Conservation (phyloP, 2,329 filamentous ascomycete species). For the Ceratocystis cacaofunesta region DNA sequence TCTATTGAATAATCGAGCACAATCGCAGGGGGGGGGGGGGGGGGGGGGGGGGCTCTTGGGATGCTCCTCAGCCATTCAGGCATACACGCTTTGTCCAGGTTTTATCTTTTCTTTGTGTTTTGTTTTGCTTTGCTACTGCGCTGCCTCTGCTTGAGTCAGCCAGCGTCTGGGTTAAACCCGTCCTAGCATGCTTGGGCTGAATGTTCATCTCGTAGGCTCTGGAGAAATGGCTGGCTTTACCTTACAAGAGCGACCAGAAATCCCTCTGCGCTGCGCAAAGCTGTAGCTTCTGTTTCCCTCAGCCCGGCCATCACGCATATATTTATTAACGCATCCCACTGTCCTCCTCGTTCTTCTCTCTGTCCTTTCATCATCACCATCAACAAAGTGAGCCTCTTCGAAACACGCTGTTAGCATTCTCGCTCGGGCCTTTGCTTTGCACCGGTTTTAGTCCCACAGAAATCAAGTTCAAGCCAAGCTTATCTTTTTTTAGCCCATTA, state of each 20-base stretch:
- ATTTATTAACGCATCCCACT: neutral
- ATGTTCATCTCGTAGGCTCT: no score
- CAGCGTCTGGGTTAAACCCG: neutral
- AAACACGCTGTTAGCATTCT: neutral
- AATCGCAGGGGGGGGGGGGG: no score
- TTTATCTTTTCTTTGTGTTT: conserved; percentile 14
- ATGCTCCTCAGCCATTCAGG: no score
- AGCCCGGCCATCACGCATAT: neutral
- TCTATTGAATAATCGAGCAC: no score
- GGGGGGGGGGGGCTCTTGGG: no score
- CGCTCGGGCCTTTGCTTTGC: neutral
- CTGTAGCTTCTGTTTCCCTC: no score
- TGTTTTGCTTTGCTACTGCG: neutral
- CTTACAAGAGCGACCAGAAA: neutral
- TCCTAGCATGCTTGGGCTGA: no score
- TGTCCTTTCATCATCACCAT: neutral
- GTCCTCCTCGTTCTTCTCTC: neutral
- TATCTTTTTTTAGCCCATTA: neutral
- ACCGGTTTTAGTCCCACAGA: neutral
- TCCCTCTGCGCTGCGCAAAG: no score
- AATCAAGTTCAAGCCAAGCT: neutral
- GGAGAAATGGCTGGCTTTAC: neutral
- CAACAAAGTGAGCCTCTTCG: neutral
- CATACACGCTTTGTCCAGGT: conserved; percentile 5
- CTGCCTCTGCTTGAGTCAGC: neutral